Base-by-base conservation (phyloP, 108 stramenopile genomes). In the Seminavis robusta region DNA sequence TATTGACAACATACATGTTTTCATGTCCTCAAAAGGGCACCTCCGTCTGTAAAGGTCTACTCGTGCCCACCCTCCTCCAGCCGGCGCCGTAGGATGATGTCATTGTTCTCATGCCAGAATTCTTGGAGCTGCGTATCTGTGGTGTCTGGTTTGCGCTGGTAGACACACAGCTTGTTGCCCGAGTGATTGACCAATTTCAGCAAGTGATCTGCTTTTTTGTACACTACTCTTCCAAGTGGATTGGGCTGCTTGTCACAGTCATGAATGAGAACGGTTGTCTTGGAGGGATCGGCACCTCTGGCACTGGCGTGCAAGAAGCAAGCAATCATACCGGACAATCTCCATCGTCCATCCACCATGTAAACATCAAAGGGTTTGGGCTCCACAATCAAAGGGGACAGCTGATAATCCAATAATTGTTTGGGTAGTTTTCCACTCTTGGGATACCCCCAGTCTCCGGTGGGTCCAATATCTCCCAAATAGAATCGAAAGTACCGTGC, bases 271-370 rank as follows among this genome's bases (percentile, higher is more conserved):
- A 73, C 64, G n/a, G 58, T 56, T 16, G 52, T 36, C 11, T 47
- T 24, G 28, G 13, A 4, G 17, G 49, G 46, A 33, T 67, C 59
- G 2, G 31, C 64, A 5, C 63, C 67, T 36, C 27, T 37, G 23
- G 31, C 60, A 19, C 41, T 47, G 9, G 72, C 77, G 39, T 78
- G 77, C 34, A 78, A 43, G 41, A 78, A 41, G 30, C 58, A 36
- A 21, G 48, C 30, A 29, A 44, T 47, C 10, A 59, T 43, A 34
- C 73, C 75, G 4, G 70, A 74, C 11, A 71, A 50, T 38, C 79
- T 31, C 24, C 55, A 74, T 30, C 74, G 52, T 24, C 79, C 79
- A 63, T 80, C 79, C 15, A 80, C 74, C 29, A 76, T 28, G 30
- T 80, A 80, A 4, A 68, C 65, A 60, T 80, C 79, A 47, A 80